These are phyloP conservation scores for Pochonia chlamydosporia DNA, from an alignment of 2,329 filamentous ascomycete genomes.

Conservation along the genomic window DNA sequence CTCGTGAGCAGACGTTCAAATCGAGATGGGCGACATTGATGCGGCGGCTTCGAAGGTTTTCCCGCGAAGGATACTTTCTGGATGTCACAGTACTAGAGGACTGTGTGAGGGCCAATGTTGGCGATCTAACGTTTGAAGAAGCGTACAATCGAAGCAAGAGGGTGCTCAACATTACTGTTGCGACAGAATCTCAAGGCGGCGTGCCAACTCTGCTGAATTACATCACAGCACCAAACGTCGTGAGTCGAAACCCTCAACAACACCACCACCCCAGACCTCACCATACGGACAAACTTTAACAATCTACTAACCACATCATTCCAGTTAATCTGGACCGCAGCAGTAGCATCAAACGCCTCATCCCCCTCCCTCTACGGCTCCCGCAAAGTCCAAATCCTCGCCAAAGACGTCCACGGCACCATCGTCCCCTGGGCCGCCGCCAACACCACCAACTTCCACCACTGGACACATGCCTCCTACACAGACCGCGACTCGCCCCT, in stretches of 20 bases:
- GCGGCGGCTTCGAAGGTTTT: slow-evolving; percentile 63
- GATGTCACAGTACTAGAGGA: slow-evolving; percentile 78
- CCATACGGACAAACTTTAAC: slow-evolving; percentile 9
- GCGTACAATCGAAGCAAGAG: slow-evolving; percentile 81
- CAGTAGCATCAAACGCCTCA: slow-evolving; percentile 67
- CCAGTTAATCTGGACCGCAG: slow-evolving; percentile 74
- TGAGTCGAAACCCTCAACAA: slow-evolving; percentile 40
- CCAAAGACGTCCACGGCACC: slow-evolving; percentile 68
- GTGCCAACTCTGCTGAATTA: slow-evolving; percentile 87
- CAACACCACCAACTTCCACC: slow-evolving; percentile 56
- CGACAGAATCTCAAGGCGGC: slow-evolving; percentile 65
- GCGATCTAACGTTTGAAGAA: slow-evolving; percentile 88
- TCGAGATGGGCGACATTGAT: slow-evolving; percentile 53
- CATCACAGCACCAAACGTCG: slow-evolving; percentile 86
- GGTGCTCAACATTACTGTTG: slow-evolving; percentile 87
- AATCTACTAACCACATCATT: too few species aligned
- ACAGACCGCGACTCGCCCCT: slow-evolving; percentile 61
- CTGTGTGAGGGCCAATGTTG: slow-evolving; percentile 78
- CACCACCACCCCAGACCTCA: not conserved
- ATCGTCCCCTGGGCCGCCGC: slow-evolving; percentile 69
- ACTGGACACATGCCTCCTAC: slow-evolving; percentile 61
- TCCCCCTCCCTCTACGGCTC: slow-evolving; percentile 60
- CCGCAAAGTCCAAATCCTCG: slow-evolving; percentile 61
- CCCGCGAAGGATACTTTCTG: slow-evolving; percentile 73
- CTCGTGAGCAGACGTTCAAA: slow-evolving; percentile 30